A percentile compares a stretch with the other conserved stretches of the same genome.
These are phyloP conservation scores for Lasiodiplodia sp. DNA, from an alignment of 2,329 filamentous ascomycete genomes.

Conservation along the genomic window DNA sequence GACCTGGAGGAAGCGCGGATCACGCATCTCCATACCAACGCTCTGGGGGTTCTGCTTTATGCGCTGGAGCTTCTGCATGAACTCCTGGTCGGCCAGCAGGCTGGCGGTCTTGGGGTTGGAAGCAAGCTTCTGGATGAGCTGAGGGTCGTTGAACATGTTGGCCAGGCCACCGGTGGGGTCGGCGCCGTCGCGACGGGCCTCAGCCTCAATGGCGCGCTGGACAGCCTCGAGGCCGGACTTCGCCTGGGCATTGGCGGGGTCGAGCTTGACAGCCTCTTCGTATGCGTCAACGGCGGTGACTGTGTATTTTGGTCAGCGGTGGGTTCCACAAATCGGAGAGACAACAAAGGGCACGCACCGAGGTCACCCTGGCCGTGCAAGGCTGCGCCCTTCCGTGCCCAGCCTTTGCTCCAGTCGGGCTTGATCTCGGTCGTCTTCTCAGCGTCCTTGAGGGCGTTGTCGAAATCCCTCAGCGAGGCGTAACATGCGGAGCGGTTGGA, in stretches of 20 bases:
- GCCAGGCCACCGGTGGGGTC: conserved; percentile 81
- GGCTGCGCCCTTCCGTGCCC: conserved; percentile 90
- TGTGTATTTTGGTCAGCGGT: conserved; percentile 39
- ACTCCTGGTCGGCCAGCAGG: conserved; percentile 80
- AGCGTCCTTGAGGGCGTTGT: conserved; percentile 85
- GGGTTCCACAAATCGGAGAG: neutral
- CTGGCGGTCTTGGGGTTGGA: conserved; percentile 90
- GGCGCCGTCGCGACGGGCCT: conserved; percentile 68
- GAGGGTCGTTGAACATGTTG: conserved; percentile 92
- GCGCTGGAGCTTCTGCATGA: conserved; percentile 88
- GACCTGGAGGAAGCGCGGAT: conserved; percentile 91
- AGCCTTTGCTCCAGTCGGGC: conserved; percentile 97
- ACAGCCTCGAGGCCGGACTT: conserved; percentile 88
- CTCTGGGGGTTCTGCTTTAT: conserved; percentile 82
- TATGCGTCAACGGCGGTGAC: conserved; percentile 88
- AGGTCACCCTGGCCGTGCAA: conserved; percentile 88
- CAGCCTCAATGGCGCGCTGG: conserved; percentile 84
- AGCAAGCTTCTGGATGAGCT: conserved; percentile 88
- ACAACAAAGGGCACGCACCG: conserved; percentile 49
- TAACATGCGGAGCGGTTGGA: conserved; percentile 91
- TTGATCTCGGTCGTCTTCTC: conserved; percentile 94
- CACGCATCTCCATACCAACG: conserved; percentile 80
- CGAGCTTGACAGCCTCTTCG: conserved; percentile 91
- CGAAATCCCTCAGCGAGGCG: conserved; percentile 88
- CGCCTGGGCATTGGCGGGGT: conserved; percentile 89